Conservation (phyloP, 2,329 filamentous ascomycete species). For the Monilinia aucupariae region DNA sequence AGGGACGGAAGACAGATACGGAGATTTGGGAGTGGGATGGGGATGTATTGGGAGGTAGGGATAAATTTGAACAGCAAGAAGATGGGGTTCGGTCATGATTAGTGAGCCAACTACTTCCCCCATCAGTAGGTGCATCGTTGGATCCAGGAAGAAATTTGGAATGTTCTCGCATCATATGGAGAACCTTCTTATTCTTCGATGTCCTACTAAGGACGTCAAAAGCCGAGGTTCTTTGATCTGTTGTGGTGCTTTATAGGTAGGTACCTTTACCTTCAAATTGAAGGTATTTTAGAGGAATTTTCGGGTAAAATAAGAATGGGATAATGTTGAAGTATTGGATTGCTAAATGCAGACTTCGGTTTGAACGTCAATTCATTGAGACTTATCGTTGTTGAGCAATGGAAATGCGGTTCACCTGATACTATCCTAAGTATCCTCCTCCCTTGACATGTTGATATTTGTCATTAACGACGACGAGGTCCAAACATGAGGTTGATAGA, state of each 20-base stretch:
- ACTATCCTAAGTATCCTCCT: conserved; percentile 4
- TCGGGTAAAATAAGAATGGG: too few relatives aligned
- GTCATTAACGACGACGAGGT: conserved; percentile 53
- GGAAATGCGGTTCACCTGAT: background rate
- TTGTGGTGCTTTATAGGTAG: too few relatives aligned
- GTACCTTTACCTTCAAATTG: too few relatives aligned
- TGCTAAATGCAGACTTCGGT: background rate
- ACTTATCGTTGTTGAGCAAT: background rate
- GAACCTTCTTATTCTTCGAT: too few relatives aligned
- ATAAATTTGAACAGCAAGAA: background rate
- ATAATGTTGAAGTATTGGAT: background rate
- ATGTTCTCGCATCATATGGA: too few relatives aligned
- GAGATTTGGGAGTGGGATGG: conserved; percentile 1
- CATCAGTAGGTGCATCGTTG: too few relatives aligned
- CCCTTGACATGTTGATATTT: conserved; percentile 46
- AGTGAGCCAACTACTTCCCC: background rate
- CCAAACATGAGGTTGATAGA: conserved; percentile 58
- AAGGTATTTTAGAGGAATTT: too few relatives aligned
- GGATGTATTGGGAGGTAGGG: background rate
- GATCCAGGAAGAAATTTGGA: too few relatives aligned
- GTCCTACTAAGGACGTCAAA: too few relatives aligned
- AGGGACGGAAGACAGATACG: too few relatives aligned
- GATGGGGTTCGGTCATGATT: conserved; percentile 10
- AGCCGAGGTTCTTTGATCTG: too few relatives aligned
- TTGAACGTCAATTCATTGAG: background rate